Evolutionary conservation across 768 basidiomycete genomes (phyloP).

Genomic region (Trametes coccinea): DNA sequence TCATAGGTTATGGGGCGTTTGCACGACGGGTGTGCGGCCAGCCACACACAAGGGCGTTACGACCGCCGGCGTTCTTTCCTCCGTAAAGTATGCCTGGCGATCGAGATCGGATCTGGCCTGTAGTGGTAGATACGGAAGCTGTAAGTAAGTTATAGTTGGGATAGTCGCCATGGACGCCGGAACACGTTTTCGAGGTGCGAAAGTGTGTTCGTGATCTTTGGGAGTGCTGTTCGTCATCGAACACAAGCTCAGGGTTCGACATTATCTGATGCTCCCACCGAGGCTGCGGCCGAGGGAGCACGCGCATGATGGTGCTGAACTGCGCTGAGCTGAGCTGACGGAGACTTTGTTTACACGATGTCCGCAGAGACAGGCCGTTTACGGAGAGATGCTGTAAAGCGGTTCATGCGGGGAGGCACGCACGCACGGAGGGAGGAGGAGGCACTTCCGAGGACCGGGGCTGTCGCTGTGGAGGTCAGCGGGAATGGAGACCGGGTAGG

Average conservation of each 20-base stretch:
- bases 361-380: not conserved
- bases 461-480: conserved; percentile 3
- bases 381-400: not conserved
- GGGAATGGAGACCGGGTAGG: conserved; percentile 1
- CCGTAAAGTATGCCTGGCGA: conserved; percentile 5
- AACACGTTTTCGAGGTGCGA: conserved; percentile 10
- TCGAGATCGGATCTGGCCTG: conserved; percentile 19
- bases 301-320: not conserved
- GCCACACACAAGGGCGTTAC: not conserved
- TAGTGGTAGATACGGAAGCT: conserved; percentile 4
- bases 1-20: not conserved
- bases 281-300: conserved; percentile 1
- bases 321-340: not conserved
- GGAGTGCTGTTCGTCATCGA: not conserved
- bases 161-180: conserved; percentile 21
- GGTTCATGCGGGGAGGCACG: not conserved
- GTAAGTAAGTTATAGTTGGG: conserved; percentile 6
- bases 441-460: not conserved
- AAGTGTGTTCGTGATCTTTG: conserved; percentile 11
- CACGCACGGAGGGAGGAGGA: not conserved
- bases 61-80: not conserved
- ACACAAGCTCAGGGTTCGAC: not conserved
- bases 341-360: not conserved
- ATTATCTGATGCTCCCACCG: conserved; percentile 8
- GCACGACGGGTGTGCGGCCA: not conserved